Conservation (phyloP, 2,329 filamentous ascomycete species). For the Fusarium sp. region DNA sequence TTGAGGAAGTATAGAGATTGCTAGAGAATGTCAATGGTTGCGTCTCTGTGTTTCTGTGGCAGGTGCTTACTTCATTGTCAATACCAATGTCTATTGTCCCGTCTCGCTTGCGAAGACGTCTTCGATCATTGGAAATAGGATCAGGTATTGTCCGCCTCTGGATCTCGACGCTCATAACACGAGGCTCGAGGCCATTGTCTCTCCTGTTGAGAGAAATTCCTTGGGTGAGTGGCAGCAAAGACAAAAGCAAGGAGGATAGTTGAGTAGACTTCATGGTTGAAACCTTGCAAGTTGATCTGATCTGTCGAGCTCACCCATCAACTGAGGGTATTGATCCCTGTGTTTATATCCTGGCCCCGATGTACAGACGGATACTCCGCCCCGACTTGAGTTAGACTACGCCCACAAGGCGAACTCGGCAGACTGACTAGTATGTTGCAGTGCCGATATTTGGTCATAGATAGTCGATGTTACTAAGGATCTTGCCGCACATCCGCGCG, state of each 20-base stretch:
- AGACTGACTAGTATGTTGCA: background rate
- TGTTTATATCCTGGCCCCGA: slow-evolving; percentile 7
- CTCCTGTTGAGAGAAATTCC: slow-evolving; percentile 46
- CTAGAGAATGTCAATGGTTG: slow-evolving; percentile 45
- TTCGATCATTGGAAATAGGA: slow-evolving; percentile 56
- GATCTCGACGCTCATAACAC: slow-evolving; percentile 59
- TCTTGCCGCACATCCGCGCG: slow-evolving; percentile 27
- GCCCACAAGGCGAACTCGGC: background rate
- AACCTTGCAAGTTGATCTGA: background rate
- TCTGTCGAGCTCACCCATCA: background rate
- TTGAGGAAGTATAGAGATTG: slow-evolving; percentile 74
- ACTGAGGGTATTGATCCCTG: background rate
- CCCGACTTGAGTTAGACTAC: background rate
- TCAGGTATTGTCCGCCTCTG: slow-evolving; percentile 51
- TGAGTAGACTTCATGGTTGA: slow-evolving; percentile 51
- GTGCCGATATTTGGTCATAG: slow-evolving; percentile 8
- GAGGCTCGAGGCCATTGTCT: slow-evolving; percentile 48
- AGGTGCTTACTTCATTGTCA: slow-evolving; percentile 64
- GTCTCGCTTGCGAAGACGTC: slow-evolving; percentile 55
- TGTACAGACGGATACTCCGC: background rate
- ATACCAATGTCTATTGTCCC: slow-evolving; percentile 57
- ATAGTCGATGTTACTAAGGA: background rate
- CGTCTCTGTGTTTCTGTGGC: too few species aligned
- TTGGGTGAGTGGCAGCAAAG: slow-evolving; percentile 41
- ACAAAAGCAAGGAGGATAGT: slow-evolving; percentile 39